phyloP scores from a whole-genome alignment of 257 asterid species.

The Salvia hispanica region DNA sequence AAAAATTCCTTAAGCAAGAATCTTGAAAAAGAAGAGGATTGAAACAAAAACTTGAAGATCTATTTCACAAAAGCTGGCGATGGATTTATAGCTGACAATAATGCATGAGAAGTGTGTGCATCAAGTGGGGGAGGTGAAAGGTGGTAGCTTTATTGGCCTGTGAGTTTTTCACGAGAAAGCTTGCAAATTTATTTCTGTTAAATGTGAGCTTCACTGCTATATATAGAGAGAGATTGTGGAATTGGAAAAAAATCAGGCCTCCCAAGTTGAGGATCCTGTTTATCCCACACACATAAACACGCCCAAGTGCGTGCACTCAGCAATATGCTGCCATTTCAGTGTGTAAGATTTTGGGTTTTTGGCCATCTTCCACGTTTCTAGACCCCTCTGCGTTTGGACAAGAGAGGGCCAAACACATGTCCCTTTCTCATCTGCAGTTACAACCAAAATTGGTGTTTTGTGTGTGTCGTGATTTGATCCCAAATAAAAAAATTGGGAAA shows the following conservation, averaged over 20 bases:
- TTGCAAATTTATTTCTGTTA: slow-evolving; percentile 38
- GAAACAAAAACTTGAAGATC: slow-evolving; percentile 19
- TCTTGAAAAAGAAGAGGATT: slow-evolving; percentile 8
- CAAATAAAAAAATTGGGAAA: not conserved
- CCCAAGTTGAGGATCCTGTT: slow-evolving; percentile 7
- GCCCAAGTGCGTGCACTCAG: slow-evolving; percentile 28
- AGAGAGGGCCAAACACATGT: slow-evolving; percentile 39
- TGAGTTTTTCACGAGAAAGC: slow-evolving; percentile 72
- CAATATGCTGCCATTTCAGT: slow-evolving; percentile 6
- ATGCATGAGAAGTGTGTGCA: slow-evolving; percentile 23
- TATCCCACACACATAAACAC: slow-evolving; percentile 25
- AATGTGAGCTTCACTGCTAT: slow-evolving; percentile 6
- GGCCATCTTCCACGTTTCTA: slow-evolving; percentile 37
- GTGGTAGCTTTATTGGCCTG: slow-evolving; percentile 56
- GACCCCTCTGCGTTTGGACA: slow-evolving; percentile 18
- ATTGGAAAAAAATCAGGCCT: slow-evolving; percentile 1
- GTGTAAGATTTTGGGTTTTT: not conserved
- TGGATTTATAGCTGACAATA: slow-evolving; percentile 6
- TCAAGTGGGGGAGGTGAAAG: slow-evolving; percentile 28
- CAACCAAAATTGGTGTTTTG: slow-evolving; percentile 14
- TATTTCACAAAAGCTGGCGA: slow-evolving; percentile 16
- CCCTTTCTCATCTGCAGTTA: slow-evolving; percentile 30
- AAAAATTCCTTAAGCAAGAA: slow-evolving; percentile 27
- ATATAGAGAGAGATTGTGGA: slow-evolving; percentile 1
- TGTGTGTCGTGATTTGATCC: slow-evolving; percentile 18